Evolutionary conservation across 306 rosid species (phyloP).

Genomic region (Rosa rugosa): DNA sequence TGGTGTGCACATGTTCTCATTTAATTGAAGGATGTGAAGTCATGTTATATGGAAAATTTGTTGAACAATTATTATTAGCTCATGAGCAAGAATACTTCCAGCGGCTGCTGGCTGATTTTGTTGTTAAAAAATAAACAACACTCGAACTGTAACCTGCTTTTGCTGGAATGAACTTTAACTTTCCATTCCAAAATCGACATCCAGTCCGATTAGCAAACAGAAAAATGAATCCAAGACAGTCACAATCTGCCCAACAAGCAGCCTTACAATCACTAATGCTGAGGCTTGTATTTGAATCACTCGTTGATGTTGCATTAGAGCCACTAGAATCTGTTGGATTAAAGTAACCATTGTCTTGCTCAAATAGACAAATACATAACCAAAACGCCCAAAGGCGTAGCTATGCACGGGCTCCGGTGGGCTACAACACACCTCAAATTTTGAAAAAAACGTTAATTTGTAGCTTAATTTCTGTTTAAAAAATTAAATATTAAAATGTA

Average conservation of each 20-base stretch:
- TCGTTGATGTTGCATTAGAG: neutral
- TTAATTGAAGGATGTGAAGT: no score
- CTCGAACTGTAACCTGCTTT: neutral
- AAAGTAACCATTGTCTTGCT: neutral
- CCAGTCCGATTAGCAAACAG: neutral
- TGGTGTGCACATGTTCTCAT: no score
- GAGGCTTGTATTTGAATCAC: neutral
- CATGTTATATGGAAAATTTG: no score
- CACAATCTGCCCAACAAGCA: conserved; percentile 16
- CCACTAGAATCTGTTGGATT: neutral
- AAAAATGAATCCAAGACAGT: conserved; percentile 6
- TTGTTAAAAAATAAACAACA: neutral
- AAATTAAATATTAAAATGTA: no score
- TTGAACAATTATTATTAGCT: neutral
- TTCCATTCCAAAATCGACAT: conserved; percentile 15
- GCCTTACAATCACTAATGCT: neutral
- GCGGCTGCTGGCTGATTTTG: neutral
- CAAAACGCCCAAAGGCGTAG: no score
- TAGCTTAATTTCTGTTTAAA: no score
- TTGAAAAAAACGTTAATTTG: no score
- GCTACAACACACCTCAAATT: no score
- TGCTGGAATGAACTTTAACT: neutral
- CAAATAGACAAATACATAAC: neutral
- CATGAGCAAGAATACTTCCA: neutral
- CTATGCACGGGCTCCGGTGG: no score